Percentiles rank a stretch among this genome's conserved stretches.
Evolutionary conservation across 257 asterid species (phyloP).

Genomic region (Nicotiana paniculata): DNA sequence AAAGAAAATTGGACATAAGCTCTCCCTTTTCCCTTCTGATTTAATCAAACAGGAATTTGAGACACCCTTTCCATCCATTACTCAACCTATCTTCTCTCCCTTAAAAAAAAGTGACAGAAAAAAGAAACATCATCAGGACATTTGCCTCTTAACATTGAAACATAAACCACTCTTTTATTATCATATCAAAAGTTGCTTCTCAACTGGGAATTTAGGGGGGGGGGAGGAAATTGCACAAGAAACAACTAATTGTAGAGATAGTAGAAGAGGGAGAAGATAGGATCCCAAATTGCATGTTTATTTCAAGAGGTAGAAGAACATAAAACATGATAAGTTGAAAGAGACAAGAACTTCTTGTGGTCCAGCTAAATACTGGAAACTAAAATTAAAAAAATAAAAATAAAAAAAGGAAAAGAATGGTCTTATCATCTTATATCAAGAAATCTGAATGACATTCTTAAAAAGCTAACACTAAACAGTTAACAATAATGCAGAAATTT

Average conservation of each 20-base stretch:
- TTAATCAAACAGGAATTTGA: constrained; percentile 23
- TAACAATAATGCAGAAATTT: background rate
- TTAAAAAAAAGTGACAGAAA: background rate
- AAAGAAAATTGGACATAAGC: constrained; percentile 52
- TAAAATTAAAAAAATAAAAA: no score
- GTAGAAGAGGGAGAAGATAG: background rate
- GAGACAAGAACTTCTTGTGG: constrained; percentile 1
- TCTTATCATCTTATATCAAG: constrained; percentile 3
- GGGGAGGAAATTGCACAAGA: background rate
- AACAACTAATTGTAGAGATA: background rate
- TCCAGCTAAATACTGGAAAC: background rate
- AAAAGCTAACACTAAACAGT: background rate
- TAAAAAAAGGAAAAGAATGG: background rate
- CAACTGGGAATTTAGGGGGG: background rate
- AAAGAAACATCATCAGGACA: background rate
- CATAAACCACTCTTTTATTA: background rate
- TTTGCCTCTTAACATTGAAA: background rate
- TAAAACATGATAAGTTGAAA: background rate
- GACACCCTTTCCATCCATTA: constrained; percentile 56
- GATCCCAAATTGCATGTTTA: background rate
- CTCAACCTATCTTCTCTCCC: background rate
- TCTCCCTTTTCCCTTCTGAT: constrained; percentile 38
- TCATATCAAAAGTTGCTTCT: background rate
- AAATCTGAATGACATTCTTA: constrained; percentile 3
- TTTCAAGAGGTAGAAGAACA: background rate